phyloP scores from a whole-genome alignment of 2,329 filamentous ascomycete species.

The Macrophomina tecta region DNA sequence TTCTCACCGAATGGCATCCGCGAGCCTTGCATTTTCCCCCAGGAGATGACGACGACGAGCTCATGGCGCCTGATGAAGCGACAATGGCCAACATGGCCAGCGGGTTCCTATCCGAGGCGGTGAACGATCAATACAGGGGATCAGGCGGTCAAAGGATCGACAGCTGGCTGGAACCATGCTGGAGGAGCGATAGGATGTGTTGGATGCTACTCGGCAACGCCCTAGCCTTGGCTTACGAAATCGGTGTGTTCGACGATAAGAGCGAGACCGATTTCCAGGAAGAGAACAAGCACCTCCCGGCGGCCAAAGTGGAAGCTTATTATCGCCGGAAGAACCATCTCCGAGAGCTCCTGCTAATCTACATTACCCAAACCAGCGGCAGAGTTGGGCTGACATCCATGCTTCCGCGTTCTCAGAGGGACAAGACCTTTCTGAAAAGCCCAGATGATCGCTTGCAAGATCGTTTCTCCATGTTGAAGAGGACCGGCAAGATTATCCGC shows the following conservation, averaged over 20 bases:
- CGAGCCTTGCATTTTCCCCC: conserved; percentile 90
- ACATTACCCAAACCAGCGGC: conserved; percentile 91
- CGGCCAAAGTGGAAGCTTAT: conserved; percentile 73
- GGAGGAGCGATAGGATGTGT: conserved; percentile 90
- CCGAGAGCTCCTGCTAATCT: conserved; percentile 85
- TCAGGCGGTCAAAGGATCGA: conserved; percentile 85
- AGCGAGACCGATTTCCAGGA: conserved; percentile 67
- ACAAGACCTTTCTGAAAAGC: conserved; percentile 36
- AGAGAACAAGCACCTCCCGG: conserved; percentile 43
- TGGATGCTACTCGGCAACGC: conserved; percentile 97
- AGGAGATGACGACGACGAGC: conserved; percentile 68
- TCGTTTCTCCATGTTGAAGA: conserved; percentile 36
- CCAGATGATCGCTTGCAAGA: conserved; percentile 44
- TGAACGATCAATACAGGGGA: conserved; percentile 50
- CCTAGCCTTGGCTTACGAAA: conserved; percentile 86
- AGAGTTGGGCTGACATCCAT: conserved; percentile 92
- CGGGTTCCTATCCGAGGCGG: conserved; percentile 7
- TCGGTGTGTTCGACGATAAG: conserved; percentile 93
- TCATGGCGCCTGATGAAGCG: conserved; percentile 67
- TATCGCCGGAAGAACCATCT: conserved; percentile 80
- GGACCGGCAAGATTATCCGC: conserved; percentile 21
- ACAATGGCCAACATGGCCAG: conserved; percentile 37
- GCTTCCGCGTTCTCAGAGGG: conserved; percentile 65
- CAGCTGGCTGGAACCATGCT: conserved; percentile 95
- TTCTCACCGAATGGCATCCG: conserved; percentile 97